These are phyloP conservation scores for Acanthamoeba triangularis DNA, from an alignment of 208 protist species.

Conservation along the genomic window DNA sequence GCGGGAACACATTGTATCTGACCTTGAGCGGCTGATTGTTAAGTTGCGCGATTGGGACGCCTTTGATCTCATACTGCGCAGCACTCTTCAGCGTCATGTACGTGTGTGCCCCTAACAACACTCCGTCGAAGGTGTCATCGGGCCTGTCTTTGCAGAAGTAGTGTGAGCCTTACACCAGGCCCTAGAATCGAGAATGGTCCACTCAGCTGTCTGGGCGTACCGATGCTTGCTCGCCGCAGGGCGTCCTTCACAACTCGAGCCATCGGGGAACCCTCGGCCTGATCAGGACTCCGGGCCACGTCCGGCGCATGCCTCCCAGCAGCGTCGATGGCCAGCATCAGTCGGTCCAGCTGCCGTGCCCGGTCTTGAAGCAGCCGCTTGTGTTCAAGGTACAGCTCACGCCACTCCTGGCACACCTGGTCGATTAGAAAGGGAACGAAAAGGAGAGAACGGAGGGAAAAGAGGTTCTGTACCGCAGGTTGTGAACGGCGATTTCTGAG, in stretches of 20 bases:
- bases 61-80: constrained; percentile 55
- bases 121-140: background rate
- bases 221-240: background rate
- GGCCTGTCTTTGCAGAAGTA: background rate
- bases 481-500: background rate
- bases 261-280: background rate
- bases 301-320: background rate
- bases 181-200: no score
- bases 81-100: constrained; percentile 62
- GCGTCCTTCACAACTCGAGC: background rate
- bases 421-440: background rate
- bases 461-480: background rate
- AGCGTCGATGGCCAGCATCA: constrained; percentile 19
- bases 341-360: background rate
- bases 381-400: constrained; percentile 11
- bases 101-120: background rate
- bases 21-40: background rate
- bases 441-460: background rate
- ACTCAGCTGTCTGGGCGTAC: background rate
- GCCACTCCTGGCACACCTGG: background rate
- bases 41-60: background rate
- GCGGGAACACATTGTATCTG: constrained; percentile 49
- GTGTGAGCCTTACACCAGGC: background rate
- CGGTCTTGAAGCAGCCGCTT: constrained; percentile 7
- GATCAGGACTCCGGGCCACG: background rate